phyloP scores from a whole-genome alignment of 306 rosid species.

The Acmispon strigosus region DNA sequence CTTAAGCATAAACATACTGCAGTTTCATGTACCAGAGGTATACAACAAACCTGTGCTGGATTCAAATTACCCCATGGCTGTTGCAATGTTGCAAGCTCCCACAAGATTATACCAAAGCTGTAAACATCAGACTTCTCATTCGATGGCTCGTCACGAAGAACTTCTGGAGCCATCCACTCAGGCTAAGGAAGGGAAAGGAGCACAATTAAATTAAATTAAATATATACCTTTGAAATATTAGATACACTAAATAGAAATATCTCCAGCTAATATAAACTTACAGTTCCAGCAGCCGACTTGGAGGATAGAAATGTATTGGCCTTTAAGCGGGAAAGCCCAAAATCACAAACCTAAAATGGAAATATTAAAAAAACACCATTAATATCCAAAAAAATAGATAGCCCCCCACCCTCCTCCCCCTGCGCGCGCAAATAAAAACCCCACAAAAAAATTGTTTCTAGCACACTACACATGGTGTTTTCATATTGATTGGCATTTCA shows the following conservation, averaged over 20 bases:
- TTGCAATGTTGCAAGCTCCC: conserved; percentile 91
- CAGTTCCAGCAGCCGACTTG: conserved; percentile 99
- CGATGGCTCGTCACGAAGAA: conserved; percentile 95
- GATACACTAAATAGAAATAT: conserved; percentile 1
- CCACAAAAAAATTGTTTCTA: neutral
- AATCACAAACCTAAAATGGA: conserved; percentile 76
- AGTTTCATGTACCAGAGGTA: neutral
- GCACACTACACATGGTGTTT: neutral
- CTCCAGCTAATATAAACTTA: conserved; percentile 36
- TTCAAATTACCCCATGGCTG: conserved; percentile 93
- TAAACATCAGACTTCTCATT: conserved; percentile 95
- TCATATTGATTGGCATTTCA: conserved; percentile 3
- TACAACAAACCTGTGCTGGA: conserved; percentile 79
- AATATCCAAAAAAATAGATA: neutral
- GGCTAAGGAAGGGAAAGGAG: conserved; percentile 41
- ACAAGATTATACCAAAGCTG: conserved; percentile 93
- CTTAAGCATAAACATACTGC: conserved; percentile 3
- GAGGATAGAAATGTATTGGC: conserved; percentile 96
- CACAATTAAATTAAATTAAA: neutral
- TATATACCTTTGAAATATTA: neutral
- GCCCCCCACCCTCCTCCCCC: neutral
- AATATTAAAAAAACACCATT: neutral
- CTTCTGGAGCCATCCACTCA: conserved; percentile 99
- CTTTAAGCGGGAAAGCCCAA: conserved; percentile 95
- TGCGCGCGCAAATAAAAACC: neutral